These are phyloP conservation scores for Coniochaeta sp. DNA, from an alignment of 2,329 filamentous ascomycete genomes.

Conservation along the genomic window DNA sequence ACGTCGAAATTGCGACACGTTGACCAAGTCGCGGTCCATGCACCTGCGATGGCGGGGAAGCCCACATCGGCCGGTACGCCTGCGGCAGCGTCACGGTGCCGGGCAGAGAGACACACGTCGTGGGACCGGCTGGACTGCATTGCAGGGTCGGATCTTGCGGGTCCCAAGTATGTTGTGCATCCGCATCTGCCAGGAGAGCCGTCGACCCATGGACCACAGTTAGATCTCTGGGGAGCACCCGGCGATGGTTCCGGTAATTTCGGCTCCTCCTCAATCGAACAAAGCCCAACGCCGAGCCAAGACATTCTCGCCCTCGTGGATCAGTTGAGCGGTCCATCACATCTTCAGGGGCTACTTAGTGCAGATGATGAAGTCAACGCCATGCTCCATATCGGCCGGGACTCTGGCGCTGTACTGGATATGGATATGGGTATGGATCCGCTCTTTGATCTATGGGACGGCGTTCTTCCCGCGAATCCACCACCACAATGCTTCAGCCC, in stretches of 20 bases:
- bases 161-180: slow-evolving; percentile 1
- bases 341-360: slow-evolving; percentile 10
- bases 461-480: slow-evolving; percentile 3
- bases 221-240: slow-evolving; percentile 8
- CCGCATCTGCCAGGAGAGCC: background rate
- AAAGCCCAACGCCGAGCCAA: slow-evolving; percentile 6
- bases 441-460: slow-evolving; percentile 2
- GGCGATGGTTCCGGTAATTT: slow-evolving; percentile 8
- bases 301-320: slow-evolving; percentile 7
- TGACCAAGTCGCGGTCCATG: slow-evolving; percentile 3
- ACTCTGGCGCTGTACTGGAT: slow-evolving; percentile 7
- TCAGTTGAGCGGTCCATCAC: slow-evolving; percentile 9
- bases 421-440: slow-evolving; percentile 5
- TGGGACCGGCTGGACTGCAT: slow-evolving; percentile 3
- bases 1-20: too few relatives aligned
- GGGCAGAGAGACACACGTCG: slow-evolving; percentile 3
- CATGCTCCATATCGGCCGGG: slow-evolving; percentile 8
- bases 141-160: slow-evolving; percentile 5
- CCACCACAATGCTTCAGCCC: slow-evolving; percentile 7
- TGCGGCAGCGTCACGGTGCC: background rate
- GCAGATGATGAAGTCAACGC: slow-evolving; percentile 8
- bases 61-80: background rate
- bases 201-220: slow-evolving; percentile 7
- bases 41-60: background rate
- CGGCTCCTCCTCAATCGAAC: slow-evolving; percentile 7